Conservation (phyloP, 1,139 yeast genomes). For the Candida gigantensis region DNA sequence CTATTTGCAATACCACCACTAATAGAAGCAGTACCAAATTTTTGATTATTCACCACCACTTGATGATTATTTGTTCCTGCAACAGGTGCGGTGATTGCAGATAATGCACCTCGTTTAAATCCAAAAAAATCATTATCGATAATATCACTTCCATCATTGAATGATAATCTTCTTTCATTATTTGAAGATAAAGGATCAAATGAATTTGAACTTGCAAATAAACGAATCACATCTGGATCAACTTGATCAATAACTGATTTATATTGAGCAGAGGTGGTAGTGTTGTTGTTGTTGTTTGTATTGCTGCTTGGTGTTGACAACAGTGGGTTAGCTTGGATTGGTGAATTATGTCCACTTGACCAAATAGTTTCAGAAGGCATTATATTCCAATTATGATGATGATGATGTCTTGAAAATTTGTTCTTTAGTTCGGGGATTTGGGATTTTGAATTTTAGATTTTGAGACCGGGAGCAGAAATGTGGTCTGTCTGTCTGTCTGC, state of each 20-base stretch:
- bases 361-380: constrained; percentile 38
- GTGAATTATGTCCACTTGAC: constrained; percentile 32
- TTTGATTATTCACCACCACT: constrained; percentile 7
- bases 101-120: constrained; percentile 48
- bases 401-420: not conserved
- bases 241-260: constrained; percentile 38
- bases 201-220: constrained; percentile 20
- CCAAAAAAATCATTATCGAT: constrained; percentile 46
- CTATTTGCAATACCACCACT: constrained; percentile 57
- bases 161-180: constrained; percentile 32
- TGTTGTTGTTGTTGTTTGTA: too few species aligned
- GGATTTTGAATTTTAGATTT: too few species aligned
- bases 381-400: not conserved
- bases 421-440: not conserved
- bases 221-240: constrained; percentile 52
- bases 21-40: constrained; percentile 62
- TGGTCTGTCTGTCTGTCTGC: too few species aligned
- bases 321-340: constrained; percentile 23
- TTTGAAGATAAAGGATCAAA: constrained; percentile 12
- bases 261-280: constrained; percentile 29
- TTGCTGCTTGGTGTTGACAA: constrained; percentile 8
- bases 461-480: too few species aligned
- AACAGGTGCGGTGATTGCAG: constrained; percentile 48
- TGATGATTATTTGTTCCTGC: constrained; percentile 12
- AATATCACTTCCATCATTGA: constrained; percentile 49